Percentiles rank a stretch among this genome's conserved stretches.
These are phyloP conservation scores for Citrus mangshanensis DNA, from an alignment of 345 rosid genomes.

Conservation along the genomic window DNA sequence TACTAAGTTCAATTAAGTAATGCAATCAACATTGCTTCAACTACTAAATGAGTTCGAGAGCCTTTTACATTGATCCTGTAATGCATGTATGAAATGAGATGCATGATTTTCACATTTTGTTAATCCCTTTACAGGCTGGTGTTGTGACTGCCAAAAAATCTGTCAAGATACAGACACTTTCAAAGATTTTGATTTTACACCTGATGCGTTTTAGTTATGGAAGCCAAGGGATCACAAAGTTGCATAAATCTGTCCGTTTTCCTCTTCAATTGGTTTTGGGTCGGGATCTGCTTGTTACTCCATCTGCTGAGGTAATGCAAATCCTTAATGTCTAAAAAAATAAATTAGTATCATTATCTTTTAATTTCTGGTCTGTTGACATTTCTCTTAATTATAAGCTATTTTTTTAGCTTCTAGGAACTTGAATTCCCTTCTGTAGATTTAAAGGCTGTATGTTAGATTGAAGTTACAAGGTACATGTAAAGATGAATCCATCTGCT, in stretches of 20 bases:
- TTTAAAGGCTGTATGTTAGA: not conserved
- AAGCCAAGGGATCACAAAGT: slow-evolving; percentile 86
- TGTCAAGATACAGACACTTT: slow-evolving; percentile 71
- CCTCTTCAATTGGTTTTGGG: slow-evolving; percentile 72
- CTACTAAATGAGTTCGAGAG: not conserved
- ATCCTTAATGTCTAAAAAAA: not conserved
- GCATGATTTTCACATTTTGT: not conserved
- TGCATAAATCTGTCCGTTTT: slow-evolving; percentile 78
- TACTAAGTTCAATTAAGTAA: not conserved
- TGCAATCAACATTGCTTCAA: not conserved
- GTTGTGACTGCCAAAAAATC: slow-evolving; percentile 83
- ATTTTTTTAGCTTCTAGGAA: not conserved
- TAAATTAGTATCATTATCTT: not conserved
- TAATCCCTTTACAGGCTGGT: slow-evolving; percentile 51
- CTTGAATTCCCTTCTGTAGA: not conserved
- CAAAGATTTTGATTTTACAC: slow-evolving; percentile 91
- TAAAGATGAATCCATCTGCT: not conserved
- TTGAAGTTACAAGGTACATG: not conserved
- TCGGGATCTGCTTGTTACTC: slow-evolving; percentile 65
- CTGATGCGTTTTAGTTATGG: slow-evolving; percentile 93
- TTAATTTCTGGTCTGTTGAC: not conserved
- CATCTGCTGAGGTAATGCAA: slow-evolving; percentile 56
- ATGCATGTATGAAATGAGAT: not conserved
- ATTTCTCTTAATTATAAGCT: not conserved
- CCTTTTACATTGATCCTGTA: not conserved